Conservation (phyloP, 257 asterid genomes). For the Dorcoceras hygrometricum region DNA sequence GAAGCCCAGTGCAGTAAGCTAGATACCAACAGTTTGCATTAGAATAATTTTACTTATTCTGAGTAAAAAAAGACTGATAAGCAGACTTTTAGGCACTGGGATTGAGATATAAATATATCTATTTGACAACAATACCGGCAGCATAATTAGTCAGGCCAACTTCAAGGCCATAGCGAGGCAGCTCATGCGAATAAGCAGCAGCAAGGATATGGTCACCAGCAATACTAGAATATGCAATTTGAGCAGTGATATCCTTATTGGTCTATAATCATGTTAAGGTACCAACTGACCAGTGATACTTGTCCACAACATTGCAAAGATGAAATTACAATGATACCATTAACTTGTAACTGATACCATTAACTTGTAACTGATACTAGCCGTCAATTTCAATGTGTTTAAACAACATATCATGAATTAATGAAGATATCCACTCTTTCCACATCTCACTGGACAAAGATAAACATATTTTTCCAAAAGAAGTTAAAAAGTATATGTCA, state of each 20-base stretch:
- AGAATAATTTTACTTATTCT: background rate
- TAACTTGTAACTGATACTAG: background rate
- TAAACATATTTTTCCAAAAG: background rate
- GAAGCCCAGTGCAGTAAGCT: conserved; percentile 62
- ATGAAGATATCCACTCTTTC: background rate
- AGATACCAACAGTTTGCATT: conserved; percentile 2
- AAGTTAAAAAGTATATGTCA: background rate
- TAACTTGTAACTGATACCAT: background rate
- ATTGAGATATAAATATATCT: background rate
- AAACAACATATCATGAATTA: background rate
- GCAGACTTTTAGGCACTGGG: no score
- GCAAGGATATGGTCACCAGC: conserved; percentile 78
- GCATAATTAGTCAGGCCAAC: conserved; percentile 84
- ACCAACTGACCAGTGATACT: background rate
- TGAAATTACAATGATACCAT: conserved; percentile 5
- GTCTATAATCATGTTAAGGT: conserved; percentile 51
- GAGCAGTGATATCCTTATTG: conserved; percentile 72
- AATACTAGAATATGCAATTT: conserved; percentile 71
- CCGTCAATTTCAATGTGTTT: background rate
- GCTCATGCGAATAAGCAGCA: conserved; percentile 77
- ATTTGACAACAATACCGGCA: conserved; percentile 46
- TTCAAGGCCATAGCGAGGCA: conserved; percentile 72
- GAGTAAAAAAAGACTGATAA: background rate
- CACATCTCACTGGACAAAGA: background rate
- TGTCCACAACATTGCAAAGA: background rate